Percentiles rank a stretch among this genome's conserved stretches.
Evolutionary conservation across 2,329 filamentous ascomycete genomes (phyloP).

Genomic region (Stagonosporopsis tanaceti): DNA sequence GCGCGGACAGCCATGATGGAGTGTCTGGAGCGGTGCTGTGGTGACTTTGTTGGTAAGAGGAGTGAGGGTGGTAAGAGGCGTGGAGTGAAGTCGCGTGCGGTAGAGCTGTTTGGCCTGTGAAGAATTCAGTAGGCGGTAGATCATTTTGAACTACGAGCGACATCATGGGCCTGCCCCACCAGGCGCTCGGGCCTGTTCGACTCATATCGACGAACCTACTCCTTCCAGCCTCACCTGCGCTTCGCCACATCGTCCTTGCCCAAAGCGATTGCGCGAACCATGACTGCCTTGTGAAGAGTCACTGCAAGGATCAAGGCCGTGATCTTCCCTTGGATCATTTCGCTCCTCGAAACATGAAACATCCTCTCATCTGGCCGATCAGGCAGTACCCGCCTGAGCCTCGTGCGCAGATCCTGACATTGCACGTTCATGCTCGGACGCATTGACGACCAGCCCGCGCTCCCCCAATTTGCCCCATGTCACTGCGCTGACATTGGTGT

Average conservation of each 20-base stretch:
- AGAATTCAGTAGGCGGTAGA: constrained; percentile 35
- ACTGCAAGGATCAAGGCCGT: background rate
- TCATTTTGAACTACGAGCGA: constrained; percentile 35
- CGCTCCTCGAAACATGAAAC: constrained; percentile 17
- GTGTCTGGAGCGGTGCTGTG: constrained; percentile 6
- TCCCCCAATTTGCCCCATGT: constrained; percentile 20
- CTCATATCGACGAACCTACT: constrained; percentile 33
- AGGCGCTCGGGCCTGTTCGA: constrained; percentile 32
- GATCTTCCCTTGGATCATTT: constrained; percentile 8
- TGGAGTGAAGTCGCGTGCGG: constrained; percentile 19
- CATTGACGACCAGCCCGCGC: constrained; percentile 18
- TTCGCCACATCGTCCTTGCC: constrained; percentile 14
- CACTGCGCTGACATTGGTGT: constrained; percentile 11
- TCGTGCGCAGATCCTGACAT: constrained; percentile 13
- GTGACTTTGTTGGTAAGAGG: background rate
- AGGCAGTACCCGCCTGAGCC: constrained; percentile 24
- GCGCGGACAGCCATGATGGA: constrained; percentile 61
- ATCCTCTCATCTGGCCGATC: constrained; percentile 22
- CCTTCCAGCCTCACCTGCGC: constrained; percentile 16
- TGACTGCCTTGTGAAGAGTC: constrained; percentile 18
- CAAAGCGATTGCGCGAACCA: constrained; percentile 4
- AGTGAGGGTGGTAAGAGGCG: constrained; percentile 3
- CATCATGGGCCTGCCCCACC: constrained; percentile 34
- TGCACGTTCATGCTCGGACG: constrained; percentile 21
- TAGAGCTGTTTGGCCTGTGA: constrained; percentile 23